Base-by-base conservation (phyloP, 192 early-diverging fungal species). In the Coemansia sp. region DNA sequence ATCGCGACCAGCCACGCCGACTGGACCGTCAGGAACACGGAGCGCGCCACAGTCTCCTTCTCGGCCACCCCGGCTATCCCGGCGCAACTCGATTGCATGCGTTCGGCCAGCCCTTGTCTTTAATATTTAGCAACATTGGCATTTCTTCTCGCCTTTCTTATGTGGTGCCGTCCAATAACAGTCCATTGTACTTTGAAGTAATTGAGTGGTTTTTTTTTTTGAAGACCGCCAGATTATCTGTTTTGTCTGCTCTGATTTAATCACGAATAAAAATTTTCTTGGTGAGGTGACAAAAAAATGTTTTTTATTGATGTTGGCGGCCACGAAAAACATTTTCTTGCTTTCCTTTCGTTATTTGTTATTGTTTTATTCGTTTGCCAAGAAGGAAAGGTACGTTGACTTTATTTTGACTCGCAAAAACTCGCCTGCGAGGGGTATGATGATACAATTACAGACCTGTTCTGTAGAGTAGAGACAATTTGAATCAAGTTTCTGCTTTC, bases 361-460 rank as follows among this genome's bases (percentile, higher is more conserved):
- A 2, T 14, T 42, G 11, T 9, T 34, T 56, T 48, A 7, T 9
- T 66, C 46, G 23, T n/a, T 3, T 1, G 20, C 5, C 29, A 41
- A 6, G 11, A 29, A 4, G 32, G 29, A 23, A 38, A 40, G 50
- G 49, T 40, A 52, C 2, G 42, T 57, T 42, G 41, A 17, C 3
- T 14, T 52, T 25, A 6, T 25, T 52, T 52, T 52, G 1, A 23
- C 6, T 25, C 5, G 22, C 20, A 6, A 25, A 52, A 3, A 0
- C 22, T 0, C 9, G 20, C 22, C 5, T 35, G 34, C 34, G 5
- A 13, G 7, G 34, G 58, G 71, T 20, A 71, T 74, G 76, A 79
- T 67, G 76, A 79, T 42, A 66, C 11, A 67, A 53, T 67, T 61
- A 75, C 76, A 79, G 76, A 79, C 76, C 76, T 79, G 76, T 79